These are phyloP conservation scores for Epicoccum sorghinum DNA, from an alignment of 2,329 filamentous ascomycete genomes.

Conservation along the genomic window DNA sequence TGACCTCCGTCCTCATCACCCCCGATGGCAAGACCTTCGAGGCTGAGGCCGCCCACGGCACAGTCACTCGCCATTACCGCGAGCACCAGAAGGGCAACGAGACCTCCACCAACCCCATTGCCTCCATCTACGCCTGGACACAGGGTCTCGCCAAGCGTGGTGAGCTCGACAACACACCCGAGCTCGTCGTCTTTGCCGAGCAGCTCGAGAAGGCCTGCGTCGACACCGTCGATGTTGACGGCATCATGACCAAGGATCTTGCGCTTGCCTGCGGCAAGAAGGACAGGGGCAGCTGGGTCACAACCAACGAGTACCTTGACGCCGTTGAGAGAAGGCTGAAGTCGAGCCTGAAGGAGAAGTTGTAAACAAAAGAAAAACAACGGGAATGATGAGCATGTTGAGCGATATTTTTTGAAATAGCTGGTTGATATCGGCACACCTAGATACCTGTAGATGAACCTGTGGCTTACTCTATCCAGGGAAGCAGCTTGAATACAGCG, in stretches of 20 bases:
- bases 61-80: slow-evolving; percentile 96
- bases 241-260: slow-evolving; percentile 99
- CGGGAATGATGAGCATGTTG: slow-evolving; percentile 5
- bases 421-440: slow-evolving; percentile 22
- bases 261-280: slow-evolving; percentile 94
- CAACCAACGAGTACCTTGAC: slow-evolving; percentile 85
- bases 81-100: slow-evolving; percentile 98
- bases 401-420: slow-evolving; percentile 11
- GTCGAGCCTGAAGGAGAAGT: slow-evolving; percentile 76
- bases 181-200: slow-evolving; percentile 90
- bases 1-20: slow-evolving; percentile 97
- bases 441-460: slow-evolving; percentile 24
- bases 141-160: slow-evolving; percentile 92
- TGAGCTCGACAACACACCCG: slow-evolving; percentile 89
- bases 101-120: slow-evolving; percentile 98
- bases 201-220: slow-evolving; percentile 90
- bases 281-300: slow-evolving; percentile 83
- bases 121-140: slow-evolving; percentile 99
- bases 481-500: slow-evolving; percentile 15
- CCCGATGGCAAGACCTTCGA: slow-evolving; percentile 97
- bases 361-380: slow-evolving; percentile 54
- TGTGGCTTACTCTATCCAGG: slow-evolving; percentile 21
- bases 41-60: slow-evolving; percentile 96
- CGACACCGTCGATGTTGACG: slow-evolving; percentile 90
- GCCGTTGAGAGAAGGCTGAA: slow-evolving; percentile 92